A percentile compares a stretch with the other conserved stretches of the same genome.
These are phyloP conservation scores for Boletus sensibilis DNA, from an alignment of 768 basidiomycete species.

Conservation along the genomic window DNA sequence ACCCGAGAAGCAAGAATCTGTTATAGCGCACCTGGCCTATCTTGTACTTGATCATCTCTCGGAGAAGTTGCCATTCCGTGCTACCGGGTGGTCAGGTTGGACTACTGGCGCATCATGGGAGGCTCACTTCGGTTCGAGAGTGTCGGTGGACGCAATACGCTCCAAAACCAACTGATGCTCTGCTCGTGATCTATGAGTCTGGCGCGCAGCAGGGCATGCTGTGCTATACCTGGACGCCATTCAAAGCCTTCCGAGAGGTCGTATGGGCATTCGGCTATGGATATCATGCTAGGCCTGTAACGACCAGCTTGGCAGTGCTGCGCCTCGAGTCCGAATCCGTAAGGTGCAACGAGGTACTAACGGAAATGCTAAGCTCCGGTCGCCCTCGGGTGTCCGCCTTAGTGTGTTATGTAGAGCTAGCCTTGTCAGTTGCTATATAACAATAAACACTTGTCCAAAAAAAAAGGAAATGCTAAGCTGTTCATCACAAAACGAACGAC, in stretches of 20 bases:
- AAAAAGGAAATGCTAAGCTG: too few species aligned
- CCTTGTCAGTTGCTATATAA: too few species aligned
- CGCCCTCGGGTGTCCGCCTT: too few species aligned
- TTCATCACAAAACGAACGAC: not conserved
- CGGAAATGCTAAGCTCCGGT: too few species aligned
- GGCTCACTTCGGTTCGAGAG: constrained; percentile 49
- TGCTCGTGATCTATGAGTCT: constrained; percentile 28
- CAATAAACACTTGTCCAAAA: too few species aligned
- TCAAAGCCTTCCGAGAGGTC: constrained; percentile 35
- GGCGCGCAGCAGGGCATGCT: not conserved
- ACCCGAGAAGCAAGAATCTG: not conserved
- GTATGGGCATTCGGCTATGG: constrained; percentile 12
- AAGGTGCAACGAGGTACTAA: not conserved
- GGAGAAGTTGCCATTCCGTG: constrained; percentile 66
- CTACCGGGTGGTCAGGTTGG: constrained; percentile 36
- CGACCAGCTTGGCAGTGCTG: not conserved
- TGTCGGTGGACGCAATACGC: constrained; percentile 63
- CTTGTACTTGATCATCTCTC: constrained; percentile 71
- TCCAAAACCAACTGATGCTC: constrained; percentile 60
- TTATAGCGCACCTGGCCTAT: constrained; percentile 53
- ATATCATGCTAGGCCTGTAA: constrained; percentile 16
- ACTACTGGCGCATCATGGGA: not conserved
- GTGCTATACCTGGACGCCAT: constrained; percentile 51
- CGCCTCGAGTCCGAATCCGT: not conserved
- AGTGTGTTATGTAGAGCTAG: too few species aligned